Percentiles rank a stretch among this genome's conserved stretches.
Conservation (phyloP, 371 early-diverging fungal species). For the Synchytrium microbalum region DNA sequence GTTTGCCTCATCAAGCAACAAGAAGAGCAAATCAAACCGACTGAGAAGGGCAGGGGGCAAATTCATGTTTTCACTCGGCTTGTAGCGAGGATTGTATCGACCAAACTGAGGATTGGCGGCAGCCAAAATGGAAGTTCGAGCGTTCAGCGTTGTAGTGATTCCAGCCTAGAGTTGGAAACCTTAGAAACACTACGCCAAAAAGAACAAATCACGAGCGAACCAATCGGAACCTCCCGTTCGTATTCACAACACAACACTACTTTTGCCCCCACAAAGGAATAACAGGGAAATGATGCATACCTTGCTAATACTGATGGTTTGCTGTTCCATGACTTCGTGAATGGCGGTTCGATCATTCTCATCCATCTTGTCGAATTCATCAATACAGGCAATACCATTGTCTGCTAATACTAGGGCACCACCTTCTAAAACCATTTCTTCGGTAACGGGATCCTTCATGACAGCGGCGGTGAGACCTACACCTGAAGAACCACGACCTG, state of each 20-base stretch:
- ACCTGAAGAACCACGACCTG: constrained; percentile 98
- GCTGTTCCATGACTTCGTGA: constrained; percentile 99
- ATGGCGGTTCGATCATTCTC: constrained; percentile 89
- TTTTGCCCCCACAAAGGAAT: too few species aligned
- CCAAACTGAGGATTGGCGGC: constrained; percentile 99
- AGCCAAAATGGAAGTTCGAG: constrained; percentile 94
- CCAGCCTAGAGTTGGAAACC: constrained; percentile 55
- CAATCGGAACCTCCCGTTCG: too few species aligned
- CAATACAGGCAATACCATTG: constrained; percentile 96
- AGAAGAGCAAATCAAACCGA: constrained; percentile 99
- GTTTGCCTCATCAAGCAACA: constrained; percentile 74
- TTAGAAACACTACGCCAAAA: too few species aligned
- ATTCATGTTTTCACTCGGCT: constrained; percentile 83
- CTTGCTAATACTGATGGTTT: constrained; percentile 97
- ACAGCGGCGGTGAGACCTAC: constrained; percentile 99
- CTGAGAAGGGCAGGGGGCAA: constrained; percentile 98
- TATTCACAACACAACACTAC: too few species aligned
- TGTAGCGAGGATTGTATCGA: constrained; percentile 65
- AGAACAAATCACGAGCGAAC: too few species aligned
- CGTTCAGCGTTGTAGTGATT: constrained; percentile 93
- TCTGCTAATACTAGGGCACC: constrained; percentile 99
- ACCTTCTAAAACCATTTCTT: constrained; percentile 99
- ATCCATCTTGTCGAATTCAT: constrained; percentile 99
- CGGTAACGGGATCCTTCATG: constrained; percentile 90
- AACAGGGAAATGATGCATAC: constrained; percentile 86